Conservation (phyloP, 164 flowering plant species). For the Warburgia ugandensis region DNA sequence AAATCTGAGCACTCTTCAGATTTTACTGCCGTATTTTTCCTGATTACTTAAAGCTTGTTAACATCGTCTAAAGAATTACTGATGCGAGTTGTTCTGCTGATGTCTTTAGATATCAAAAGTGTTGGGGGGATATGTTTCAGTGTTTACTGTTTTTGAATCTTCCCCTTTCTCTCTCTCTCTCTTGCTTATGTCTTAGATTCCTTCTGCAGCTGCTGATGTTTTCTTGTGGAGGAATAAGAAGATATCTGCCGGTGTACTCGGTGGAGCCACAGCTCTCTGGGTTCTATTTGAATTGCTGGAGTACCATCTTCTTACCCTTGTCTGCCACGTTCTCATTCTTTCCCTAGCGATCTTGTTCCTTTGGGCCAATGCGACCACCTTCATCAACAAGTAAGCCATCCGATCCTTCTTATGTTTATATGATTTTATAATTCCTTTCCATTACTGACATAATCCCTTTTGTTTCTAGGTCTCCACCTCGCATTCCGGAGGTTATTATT, state of each 20-base stretch:
- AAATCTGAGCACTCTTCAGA: no score
- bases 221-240: constrained; percentile 95
- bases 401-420: not conserved
- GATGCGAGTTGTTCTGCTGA: not conserved
- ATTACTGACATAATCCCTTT: not conserved
- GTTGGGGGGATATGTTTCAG: not conserved
- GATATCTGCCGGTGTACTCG: constrained; percentile 65
- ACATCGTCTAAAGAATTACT: no score
- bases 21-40: no score
- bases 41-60: no score
- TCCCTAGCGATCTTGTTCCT: constrained; percentile 59
- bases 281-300: constrained; percentile 76
- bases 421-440: not conserved
- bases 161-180: not conserved
- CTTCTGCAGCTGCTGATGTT: constrained; percentile 72
- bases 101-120: not conserved
- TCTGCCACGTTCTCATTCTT: constrained; percentile 61
- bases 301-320: constrained; percentile 70
- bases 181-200: not conserved
- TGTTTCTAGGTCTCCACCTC: constrained; percentile 52
- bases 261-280: constrained; percentile 75
- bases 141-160: not conserved
- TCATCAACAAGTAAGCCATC: constrained; percentile 65
- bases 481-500: constrained; percentile 48
- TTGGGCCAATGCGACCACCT: constrained; percentile 65